These are phyloP conservation scores for Durio zibethinus DNA, from an alignment of 345 rosid genomes.

Conservation along the genomic window DNA sequence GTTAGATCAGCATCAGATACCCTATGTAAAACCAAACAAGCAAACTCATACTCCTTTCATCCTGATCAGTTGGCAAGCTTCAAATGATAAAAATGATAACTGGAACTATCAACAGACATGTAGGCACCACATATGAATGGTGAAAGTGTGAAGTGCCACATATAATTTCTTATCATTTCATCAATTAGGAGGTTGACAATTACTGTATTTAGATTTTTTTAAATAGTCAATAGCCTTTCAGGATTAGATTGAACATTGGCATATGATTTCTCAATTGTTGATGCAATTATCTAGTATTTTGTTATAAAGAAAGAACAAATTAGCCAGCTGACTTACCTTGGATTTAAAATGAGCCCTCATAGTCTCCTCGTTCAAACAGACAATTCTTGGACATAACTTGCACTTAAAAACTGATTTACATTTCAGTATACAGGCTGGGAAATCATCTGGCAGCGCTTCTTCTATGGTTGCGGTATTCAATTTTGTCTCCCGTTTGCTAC, in stretches of 20 bases:
- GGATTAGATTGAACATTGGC: background rate
- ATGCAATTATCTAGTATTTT: background rate
- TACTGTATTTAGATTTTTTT: background rate
- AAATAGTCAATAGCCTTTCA: background rate
- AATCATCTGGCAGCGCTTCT: conserved; percentile 37
- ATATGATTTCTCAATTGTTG: background rate
- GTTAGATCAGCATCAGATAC: background rate
- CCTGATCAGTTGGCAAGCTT: background rate
- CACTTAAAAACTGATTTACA: conserved; percentile 77
- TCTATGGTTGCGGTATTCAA: conserved; percentile 15
- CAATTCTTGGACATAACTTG: conserved; percentile 65
- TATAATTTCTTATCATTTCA: background rate
- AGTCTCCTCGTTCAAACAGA: conserved; percentile 73
- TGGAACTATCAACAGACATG: background rate
- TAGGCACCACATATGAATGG: background rate
- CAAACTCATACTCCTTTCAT: background rate
- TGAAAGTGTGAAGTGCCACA: background rate
- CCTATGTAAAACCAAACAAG: background rate
- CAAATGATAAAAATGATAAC: background rate
- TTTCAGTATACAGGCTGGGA: conserved; percentile 57
- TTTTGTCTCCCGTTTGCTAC: conserved; percentile 20
- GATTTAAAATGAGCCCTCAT: conserved; percentile 70
- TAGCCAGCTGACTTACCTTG: conserved; percentile 44
- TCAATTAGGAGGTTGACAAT: background rate
- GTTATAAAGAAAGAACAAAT: background rate